Evolutionary conservation across 495 filamentous ascomycete species (phyloP).

Genomic region (Penicilliopsis zonata): DNA sequence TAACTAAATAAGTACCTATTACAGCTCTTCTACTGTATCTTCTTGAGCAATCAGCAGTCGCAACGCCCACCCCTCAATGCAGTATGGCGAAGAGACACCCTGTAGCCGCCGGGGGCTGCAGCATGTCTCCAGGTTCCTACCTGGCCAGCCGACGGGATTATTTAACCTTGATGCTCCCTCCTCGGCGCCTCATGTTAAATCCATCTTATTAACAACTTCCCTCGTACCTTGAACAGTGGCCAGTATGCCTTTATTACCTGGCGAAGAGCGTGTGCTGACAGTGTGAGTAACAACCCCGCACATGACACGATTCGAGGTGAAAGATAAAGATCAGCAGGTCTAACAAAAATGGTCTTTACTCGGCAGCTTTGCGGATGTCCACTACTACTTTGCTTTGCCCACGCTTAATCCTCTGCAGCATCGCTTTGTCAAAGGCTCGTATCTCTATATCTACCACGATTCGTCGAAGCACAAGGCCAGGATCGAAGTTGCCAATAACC

Average conservation of each 20-base stretch:
- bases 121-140: too few species aligned
- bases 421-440: slow-evolving; percentile 81
- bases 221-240: slow-evolving; percentile 4
- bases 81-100: too few species aligned
- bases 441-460: slow-evolving; percentile 79
- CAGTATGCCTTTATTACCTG: slow-evolving; percentile 63
- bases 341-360: slow-evolving; percentile 4
- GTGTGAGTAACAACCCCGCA: slow-evolving; percentile 49
- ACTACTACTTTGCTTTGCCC: slow-evolving; percentile 75
- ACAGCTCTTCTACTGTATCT: too few species aligned
- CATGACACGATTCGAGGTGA: background rate
- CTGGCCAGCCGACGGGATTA: too few species aligned
- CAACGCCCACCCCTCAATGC: too few species aligned
- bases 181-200: background rate
- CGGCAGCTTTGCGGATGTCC: slow-evolving; percentile 72
- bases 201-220: background rate
- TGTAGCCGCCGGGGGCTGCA: too few species aligned
- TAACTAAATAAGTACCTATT: too few species aligned
- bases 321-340: slow-evolving; percentile 1
- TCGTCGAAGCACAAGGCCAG: slow-evolving; percentile 52
- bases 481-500: slow-evolving; percentile 79
- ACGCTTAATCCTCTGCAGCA: slow-evolving; percentile 62
- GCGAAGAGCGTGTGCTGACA: slow-evolving; percentile 68
- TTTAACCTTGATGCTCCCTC: too few species aligned
- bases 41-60: too few species aligned